These are phyloP conservation scores for Blastocystis sp. DNA, from an alignment of 352 stramenopile genomes.

Conservation along the genomic window DNA sequence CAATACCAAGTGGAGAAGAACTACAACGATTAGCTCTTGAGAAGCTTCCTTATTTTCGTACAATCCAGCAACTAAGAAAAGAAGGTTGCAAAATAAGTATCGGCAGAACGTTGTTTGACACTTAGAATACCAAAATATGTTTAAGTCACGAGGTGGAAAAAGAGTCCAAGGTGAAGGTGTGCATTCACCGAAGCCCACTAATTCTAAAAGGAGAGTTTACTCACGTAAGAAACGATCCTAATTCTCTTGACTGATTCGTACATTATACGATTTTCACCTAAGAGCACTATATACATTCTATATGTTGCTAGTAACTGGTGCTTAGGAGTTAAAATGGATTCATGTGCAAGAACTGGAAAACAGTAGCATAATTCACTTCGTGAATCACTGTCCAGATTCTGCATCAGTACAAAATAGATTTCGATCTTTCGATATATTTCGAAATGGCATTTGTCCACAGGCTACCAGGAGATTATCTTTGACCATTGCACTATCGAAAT, in stretches of 20 bases:
- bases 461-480: neutral
- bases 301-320: no score
- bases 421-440: neutral
- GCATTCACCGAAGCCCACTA: no score
- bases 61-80: neutral
- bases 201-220: no score
- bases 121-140: slow-evolving; percentile 26
- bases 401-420: no score
- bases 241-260: neutral
- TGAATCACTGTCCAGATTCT: no score
- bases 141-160: neutral
- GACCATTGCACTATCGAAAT: neutral
- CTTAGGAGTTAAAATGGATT: no score
- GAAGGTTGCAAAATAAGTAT: neutral
- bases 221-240: neutral
- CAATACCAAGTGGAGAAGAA: neutral
- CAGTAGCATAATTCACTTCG: no score
- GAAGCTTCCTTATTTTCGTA: slow-evolving; percentile 38
- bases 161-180: no score
- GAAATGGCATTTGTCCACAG: neutral
- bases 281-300: no score
- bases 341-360: no score
- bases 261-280: neutral
- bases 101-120: neutral
- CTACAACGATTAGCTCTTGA: neutral